Evolutionary conservation across 257 asterid species (phyloP).

Genomic region (Fraxinus anomala): DNA sequence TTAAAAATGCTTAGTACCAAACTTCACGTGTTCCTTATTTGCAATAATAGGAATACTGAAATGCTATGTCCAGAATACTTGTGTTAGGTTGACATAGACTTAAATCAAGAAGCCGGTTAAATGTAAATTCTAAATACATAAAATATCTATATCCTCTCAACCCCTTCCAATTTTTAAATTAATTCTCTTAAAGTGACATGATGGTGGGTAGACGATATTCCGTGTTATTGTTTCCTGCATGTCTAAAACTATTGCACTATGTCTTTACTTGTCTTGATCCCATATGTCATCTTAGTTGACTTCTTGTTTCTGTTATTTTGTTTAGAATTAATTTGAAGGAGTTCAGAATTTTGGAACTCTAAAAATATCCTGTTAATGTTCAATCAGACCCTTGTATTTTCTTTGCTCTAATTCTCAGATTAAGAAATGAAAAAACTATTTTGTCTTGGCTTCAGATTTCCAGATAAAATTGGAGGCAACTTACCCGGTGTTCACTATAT

Average conservation of each 20-base stretch:
- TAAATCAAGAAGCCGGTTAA: not conserved
- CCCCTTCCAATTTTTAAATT: too few relatives aligned
- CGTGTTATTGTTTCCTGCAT: not conserved
- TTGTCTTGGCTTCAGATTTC: constrained; percentile 58
- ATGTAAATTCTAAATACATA: too few relatives aligned
- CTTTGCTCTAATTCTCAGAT: not conserved
- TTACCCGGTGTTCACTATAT: constrained; percentile 88
- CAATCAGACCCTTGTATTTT: not conserved
- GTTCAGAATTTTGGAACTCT: not conserved
- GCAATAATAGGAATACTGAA: not conserved
- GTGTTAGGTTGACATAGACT: not conserved
- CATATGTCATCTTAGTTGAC: not conserved
- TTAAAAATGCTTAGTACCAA: not conserved
- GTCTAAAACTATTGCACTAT: not conserved
- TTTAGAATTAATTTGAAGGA: not conserved
- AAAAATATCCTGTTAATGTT: not conserved
- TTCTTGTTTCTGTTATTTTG: not conserved
- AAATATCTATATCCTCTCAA: too few relatives aligned
- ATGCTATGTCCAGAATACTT: not conserved
- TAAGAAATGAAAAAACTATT: not conserved
- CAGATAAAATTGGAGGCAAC: constrained; percentile 91
- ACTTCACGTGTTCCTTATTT: not conserved
- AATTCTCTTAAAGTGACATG: not conserved
- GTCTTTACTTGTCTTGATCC: not conserved
- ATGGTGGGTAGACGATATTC: not conserved